Evolutionary conservation across 2,329 filamentous ascomycete genomes (phyloP), one percentile per base, ranked within the genome.

Genomic region (Pseudogymnoascus sp.): DNA sequence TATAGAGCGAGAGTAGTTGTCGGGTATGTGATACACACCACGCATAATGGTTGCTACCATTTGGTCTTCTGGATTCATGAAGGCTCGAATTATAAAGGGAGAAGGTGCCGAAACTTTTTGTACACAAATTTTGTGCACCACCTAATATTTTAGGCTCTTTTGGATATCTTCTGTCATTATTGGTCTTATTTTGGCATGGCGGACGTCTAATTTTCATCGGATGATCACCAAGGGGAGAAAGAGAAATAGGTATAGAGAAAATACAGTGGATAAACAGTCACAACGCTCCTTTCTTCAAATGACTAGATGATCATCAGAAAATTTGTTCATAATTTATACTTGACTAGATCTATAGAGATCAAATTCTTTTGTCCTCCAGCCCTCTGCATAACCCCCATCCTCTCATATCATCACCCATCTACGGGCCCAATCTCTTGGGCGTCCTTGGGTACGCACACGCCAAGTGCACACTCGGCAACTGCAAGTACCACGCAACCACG

Each of bases 401-500:
- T 10, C 13, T n/a, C 33, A n/a, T 44, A 15, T 17, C 26, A 57
- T 2, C 13, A 33, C 54, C 50, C 5, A 58, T 17, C 59, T 67
- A 84, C 65, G 82, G 82, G 63, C 78, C 68, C 66, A 85, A 72
- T 62, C 82, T 78, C 78, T 84, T 85, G 6, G 83, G 82, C 13
- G 82, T 86, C 58, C 83, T 75, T 8, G 83, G 83, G 70, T 84
- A 85, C 68, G 79, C 84, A 59, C 76, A 76, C 24, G 82, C 78
- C 58, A 85, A 73, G 67, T 85, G 83, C 61, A 85, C 82, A 67
- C 78, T 83, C 1, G 82, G 83, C 66, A 86, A 69, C 67, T 79
- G 79, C 63, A 86, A 71, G 70, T 80, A 85, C 80, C 81, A 86
- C 5, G 83, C 81, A 59, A 96, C 86, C 60, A 97, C 88, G 71